Evolutionary conservation across 768 basidiomycete genomes (phyloP).

Genomic region (Leccinum incarnatum): DNA sequence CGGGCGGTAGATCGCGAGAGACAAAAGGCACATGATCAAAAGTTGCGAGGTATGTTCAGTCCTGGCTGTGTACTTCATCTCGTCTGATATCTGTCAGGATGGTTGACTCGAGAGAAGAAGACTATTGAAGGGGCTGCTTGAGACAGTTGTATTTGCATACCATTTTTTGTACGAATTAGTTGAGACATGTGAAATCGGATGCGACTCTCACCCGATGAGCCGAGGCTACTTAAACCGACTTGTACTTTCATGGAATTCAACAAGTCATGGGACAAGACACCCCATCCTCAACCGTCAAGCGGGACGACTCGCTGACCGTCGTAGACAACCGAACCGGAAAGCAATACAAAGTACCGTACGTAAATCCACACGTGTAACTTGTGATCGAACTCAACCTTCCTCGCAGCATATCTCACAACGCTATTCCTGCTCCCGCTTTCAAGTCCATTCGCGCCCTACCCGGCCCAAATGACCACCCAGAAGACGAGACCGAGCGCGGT

Average conservation of each 20-base stretch:
- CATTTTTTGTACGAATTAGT: background rate
- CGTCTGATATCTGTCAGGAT: slow-evolving; percentile 21
- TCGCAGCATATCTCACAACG: slow-evolving; percentile 73
- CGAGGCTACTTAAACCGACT: background rate
- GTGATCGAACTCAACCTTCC: background rate
- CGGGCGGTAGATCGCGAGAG: slow-evolving; percentile 63
- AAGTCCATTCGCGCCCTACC: slow-evolving; percentile 65
- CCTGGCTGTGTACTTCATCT: background rate
- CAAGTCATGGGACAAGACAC: slow-evolving; percentile 29
- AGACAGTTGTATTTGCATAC: background rate
- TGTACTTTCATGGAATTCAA: background rate
- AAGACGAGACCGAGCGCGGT: slow-evolving; percentile 83
- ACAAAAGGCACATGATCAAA: slow-evolving; percentile 62
- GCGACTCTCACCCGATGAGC: background rate
- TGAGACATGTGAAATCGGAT: background rate
- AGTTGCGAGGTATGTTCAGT: slow-evolving; percentile 59
- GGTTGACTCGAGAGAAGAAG: slow-evolving; percentile 33
- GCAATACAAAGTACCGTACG: slow-evolving; percentile 70
- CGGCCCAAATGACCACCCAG: slow-evolving; percentile 60
- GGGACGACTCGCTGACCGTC: slow-evolving; percentile 53
- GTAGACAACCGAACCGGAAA: slow-evolving; percentile 85
- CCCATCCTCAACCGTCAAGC: slow-evolving; percentile 11
- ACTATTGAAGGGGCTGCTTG: slow-evolving; percentile 5
- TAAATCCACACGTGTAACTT: slow-evolving; percentile 25
- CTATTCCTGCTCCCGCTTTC: slow-evolving; percentile 77